These are phyloP conservation scores for Alloteropsis angusta DNA, from an alignment of 202 grass and related monocot species.

Conservation along the genomic window DNA sequence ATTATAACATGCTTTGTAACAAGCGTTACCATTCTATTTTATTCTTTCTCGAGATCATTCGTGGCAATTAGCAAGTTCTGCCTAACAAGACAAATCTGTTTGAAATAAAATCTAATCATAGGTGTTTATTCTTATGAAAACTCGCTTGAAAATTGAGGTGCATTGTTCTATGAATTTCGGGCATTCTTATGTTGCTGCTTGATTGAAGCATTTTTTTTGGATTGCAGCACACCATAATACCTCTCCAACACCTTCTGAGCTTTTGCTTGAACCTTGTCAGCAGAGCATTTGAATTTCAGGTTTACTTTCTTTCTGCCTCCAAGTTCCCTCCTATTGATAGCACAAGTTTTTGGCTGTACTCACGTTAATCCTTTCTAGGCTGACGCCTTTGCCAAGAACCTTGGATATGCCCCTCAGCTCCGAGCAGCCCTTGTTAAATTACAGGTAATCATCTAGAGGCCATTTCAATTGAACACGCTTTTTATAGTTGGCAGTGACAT, in stretches of 20 bases:
- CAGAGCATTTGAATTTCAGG: slow-evolving; percentile 98
- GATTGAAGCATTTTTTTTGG: slow-evolving; percentile 17
- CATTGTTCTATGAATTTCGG: not conserved
- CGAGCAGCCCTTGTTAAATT: slow-evolving; percentile 74
- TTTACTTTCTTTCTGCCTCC: slow-evolving; percentile 32
- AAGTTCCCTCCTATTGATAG: slow-evolving; percentile 17
- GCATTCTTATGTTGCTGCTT: slow-evolving; percentile 6
- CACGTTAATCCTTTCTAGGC: slow-evolving; percentile 50
- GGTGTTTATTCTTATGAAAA: not conserved
- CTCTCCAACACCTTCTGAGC: slow-evolving; percentile 75
- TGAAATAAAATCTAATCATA: not conserved
- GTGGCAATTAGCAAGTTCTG: not conserved
- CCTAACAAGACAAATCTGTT: not conserved
- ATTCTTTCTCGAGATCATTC: slow-evolving; percentile 1
- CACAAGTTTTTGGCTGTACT: slow-evolving; percentile 10
- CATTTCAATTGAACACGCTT: not conserved
- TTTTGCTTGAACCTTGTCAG: slow-evolving; percentile 96
- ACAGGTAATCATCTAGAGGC: slow-evolving; percentile 41
- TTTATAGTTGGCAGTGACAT: not conserved
- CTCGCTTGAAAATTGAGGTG: not conserved
- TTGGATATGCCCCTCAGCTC: slow-evolving; percentile 73
- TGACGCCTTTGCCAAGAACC: slow-evolving; percentile 96
- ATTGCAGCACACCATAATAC: slow-evolving; percentile 92
- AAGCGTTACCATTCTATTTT: slow-evolving; percentile 6
- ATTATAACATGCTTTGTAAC: not conserved